Conservation (phyloP, 495 filamentous ascomycete genomes). For the Stereocaulon alpinum region DNA sequence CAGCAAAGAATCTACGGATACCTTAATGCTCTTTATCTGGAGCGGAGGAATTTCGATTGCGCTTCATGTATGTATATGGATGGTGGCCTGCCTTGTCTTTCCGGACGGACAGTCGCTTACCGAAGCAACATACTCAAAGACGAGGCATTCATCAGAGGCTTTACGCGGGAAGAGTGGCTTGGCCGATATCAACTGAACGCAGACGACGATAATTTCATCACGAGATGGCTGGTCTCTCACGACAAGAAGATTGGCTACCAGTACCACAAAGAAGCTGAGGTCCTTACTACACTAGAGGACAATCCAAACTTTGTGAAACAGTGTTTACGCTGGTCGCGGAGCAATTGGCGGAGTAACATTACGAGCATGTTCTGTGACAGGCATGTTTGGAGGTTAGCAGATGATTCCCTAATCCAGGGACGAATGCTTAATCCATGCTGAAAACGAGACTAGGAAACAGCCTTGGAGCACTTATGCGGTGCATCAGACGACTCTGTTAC, state of each 20-base stretch:
- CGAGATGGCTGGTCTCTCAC: constrained; percentile 67
- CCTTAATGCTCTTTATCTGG: constrained; percentile 71
- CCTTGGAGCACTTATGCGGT: constrained; percentile 70
- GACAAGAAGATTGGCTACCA: constrained; percentile 71
- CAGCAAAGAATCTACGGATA: constrained; percentile 58
- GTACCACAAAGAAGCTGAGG: constrained; percentile 60
- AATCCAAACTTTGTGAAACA: constrained; percentile 65
- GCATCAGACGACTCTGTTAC: constrained; percentile 62
- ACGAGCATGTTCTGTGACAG: constrained; percentile 62
- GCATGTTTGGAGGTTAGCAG: constrained; percentile 55
- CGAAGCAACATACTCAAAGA: constrained; percentile 70
- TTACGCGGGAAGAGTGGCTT: constrained; percentile 56
- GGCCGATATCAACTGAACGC: constrained; percentile 65
- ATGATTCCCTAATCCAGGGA: not conserved
- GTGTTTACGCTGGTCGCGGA: constrained; percentile 71
- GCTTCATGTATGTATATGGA: constrained; percentile 77
- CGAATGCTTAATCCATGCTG: constrained; percentile 22
- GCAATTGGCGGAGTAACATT: constrained; percentile 74
- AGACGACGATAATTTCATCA: constrained; percentile 79
- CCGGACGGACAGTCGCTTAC: constrained; percentile 76
- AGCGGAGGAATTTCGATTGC: constrained; percentile 80
- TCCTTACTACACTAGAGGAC: constrained; percentile 67
- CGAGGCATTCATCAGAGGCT: constrained; percentile 59
- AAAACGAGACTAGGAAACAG: constrained; percentile 44
- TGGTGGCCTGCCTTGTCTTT: constrained; percentile 80